Base-by-base conservation (phyloP, 139 green algal genomes). In the Coelastrella sp. region DNA sequence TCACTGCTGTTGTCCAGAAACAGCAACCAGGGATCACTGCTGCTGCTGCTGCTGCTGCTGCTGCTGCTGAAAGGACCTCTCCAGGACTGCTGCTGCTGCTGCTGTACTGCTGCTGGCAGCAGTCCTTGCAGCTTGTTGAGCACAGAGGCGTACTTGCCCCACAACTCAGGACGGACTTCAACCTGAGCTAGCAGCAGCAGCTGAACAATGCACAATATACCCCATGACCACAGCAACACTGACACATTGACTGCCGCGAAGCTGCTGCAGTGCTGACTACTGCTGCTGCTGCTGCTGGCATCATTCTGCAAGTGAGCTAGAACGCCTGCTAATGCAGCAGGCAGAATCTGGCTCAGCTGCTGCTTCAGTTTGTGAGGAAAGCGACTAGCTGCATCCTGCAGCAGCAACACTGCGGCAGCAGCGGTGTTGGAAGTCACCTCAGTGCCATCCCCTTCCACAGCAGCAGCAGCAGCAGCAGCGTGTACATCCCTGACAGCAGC, bases 131-230 rank as follows among this genome's bases (percentile, higher is more conserved):
- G 86, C 41, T 86, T 67, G 82, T 95, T 95, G 53, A 95, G 86
- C 15, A 93, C 88, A 3, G 85, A 41, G 2, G 88, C 86, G 76
- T 95, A 95, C 17, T 78, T 81, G 32, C 92, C 92, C 92, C 92
- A 95, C 59, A 95, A 89, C 88, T 95, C 92, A n/a, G 92, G 92
- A 21, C 92, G 72, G 23, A 86, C 83, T 77, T 95, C 92, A 53
- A 86, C 11, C 90, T 89, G 21, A n/a, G 77, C 87, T 73, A 93
- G 78, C 37, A 93, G 45, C 72, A 95, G 81, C 79, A 95, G 27
- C 37, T 85, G 69, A 37, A 87, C 50, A 27, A 91, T 62, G 64
- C 87, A 93, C 90, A 91, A 95, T 51, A 93, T n/a, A 37, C 90
- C 92, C 75, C 94, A 95, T 35, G 40, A 83, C 34, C 92, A 21